These are phyloP conservation scores for Trichosporon sp. DNA, from an alignment of 1,284 basidiomycete genomes.

Conservation along the genomic window DNA sequence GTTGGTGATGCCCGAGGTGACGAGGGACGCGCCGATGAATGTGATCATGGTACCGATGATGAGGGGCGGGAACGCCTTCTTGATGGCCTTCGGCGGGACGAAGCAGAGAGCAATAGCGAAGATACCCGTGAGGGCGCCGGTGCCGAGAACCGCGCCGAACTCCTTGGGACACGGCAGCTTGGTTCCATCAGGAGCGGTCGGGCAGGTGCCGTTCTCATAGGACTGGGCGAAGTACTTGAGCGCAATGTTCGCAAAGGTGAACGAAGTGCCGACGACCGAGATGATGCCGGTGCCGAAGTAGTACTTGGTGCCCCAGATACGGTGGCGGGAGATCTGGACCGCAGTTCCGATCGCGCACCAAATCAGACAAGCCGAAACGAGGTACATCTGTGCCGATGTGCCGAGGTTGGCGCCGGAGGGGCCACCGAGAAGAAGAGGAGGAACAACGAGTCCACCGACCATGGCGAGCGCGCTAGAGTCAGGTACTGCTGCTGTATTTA, in stretches of 20 bases:
- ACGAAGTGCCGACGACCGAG: slow-evolving; percentile 30
- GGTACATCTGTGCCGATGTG: slow-evolving; percentile 25
- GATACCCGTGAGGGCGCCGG: slow-evolving; percentile 26
- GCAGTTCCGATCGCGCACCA: slow-evolving; percentile 32
- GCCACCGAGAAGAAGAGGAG: slow-evolving; percentile 30
- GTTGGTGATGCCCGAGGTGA: slow-evolving; percentile 31
- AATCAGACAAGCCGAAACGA: slow-evolving; percentile 33
- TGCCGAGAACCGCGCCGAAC: slow-evolving; percentile 33
- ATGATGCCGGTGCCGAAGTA: slow-evolving; percentile 35
- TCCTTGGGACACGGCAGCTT: slow-evolving; percentile 32
- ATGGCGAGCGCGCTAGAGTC: slow-evolving; percentile 27
- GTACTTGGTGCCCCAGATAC: slow-evolving; percentile 26
- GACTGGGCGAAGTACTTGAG: slow-evolving; percentile 25
- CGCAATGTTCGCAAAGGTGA: slow-evolving; percentile 33
- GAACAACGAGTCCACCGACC: slow-evolving; percentile 34
- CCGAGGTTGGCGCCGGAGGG: slow-evolving; percentile 30
- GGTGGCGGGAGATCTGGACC: slow-evolving; percentile 29
- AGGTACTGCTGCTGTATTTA: neutral
- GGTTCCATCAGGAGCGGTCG: slow-evolving; percentile 24
- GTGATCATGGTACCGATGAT: slow-evolving; percentile 33
- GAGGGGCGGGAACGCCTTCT: slow-evolving; percentile 34
- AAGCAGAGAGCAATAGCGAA: slow-evolving; percentile 32
- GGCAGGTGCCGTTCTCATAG: slow-evolving; percentile 32
- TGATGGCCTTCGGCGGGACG: slow-evolving; percentile 27
- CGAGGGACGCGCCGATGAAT: slow-evolving; percentile 33